A percentile compares a stretch with the other conserved stretches of the same genome.
Conservation (phyloP, 2,329 filamentous ascomycete species). For the Diaporthe sp. region DNA sequence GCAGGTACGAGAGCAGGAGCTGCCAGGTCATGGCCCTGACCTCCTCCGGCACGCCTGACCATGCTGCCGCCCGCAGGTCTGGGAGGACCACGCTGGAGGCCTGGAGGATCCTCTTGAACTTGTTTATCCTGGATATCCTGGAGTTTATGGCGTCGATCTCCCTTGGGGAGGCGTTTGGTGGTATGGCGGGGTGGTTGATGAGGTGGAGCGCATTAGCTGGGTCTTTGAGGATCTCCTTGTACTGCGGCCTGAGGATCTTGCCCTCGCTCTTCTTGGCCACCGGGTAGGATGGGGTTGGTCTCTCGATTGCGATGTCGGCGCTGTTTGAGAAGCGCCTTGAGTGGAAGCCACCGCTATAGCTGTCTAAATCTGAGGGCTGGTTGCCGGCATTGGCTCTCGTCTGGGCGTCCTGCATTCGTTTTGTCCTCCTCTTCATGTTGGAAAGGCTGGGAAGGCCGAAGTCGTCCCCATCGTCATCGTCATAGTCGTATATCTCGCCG, state of each 20-base stretch:
- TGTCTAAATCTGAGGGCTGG: constrained; percentile 31
- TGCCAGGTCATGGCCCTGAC: constrained; percentile 99
- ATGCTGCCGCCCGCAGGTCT: constrained; percentile 87
- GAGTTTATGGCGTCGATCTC: constrained; percentile 89
- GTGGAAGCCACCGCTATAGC: constrained; percentile 25
- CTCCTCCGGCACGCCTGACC: constrained; percentile 95
- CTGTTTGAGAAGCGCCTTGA: constrained; percentile 78
- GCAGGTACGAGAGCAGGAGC: constrained; percentile 91
- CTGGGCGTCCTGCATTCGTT: constrained; percentile 62
- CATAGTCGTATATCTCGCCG: constrained; percentile 83
- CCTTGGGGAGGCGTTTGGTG: constrained; percentile 81
- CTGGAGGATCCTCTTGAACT: constrained; percentile 96
- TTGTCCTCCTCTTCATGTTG: constrained; percentile 84
- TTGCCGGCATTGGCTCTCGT: constrained; percentile 47
- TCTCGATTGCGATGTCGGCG: constrained; percentile 93
- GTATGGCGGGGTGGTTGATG: constrained; percentile 85
- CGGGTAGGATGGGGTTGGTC: constrained; percentile 85
- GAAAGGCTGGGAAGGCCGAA: constrained; percentile 94
- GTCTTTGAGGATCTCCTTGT: constrained; percentile 92
- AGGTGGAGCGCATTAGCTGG: constrained; percentile 96
- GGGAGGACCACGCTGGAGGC: constrained; percentile 88
- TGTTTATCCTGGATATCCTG: constrained; percentile 94
- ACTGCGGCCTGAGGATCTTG: constrained; percentile 96
- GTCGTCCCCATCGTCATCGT: constrained; percentile 92
- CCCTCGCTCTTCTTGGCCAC: constrained; percentile 90